These are phyloP conservation scores for Exserohilum turcica DNA, from an alignment of 2,329 filamentous ascomycete genomes.

Conservation along the genomic window DNA sequence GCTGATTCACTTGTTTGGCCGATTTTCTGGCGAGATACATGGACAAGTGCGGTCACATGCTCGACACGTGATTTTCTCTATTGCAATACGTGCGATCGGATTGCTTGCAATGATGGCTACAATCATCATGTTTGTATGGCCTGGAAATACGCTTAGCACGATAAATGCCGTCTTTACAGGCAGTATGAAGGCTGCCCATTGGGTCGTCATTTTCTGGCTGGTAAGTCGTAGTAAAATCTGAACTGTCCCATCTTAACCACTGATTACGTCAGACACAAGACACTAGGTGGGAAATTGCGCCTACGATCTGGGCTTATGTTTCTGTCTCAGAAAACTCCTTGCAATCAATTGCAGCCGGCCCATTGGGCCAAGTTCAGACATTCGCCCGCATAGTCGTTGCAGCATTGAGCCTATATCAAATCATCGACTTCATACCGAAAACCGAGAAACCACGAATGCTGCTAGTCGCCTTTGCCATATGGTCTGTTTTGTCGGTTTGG, in stretches of 20 bases:
- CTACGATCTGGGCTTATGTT: slow-evolving; percentile 1
- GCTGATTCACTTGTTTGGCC: neutral
- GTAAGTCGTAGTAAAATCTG: too few relatives aligned
- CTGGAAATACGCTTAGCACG: neutral
- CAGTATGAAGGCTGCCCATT: slow-evolving; percentile 2
- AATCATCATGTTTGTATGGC: neutral
- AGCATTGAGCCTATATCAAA: neutral
- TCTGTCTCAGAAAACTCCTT: neutral
- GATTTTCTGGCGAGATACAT: neutral
- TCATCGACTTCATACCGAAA: neutral
- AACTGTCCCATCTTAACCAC: neutral
- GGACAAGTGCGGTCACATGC: neutral
- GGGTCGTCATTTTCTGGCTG: neutral
- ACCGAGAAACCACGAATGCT: neutral
- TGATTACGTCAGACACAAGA: neutral
- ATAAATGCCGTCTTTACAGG: neutral
- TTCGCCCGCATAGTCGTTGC: neutral
- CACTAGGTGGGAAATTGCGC: slow-evolving; percentile 3
- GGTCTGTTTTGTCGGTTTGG: slow-evolving; percentile 1
- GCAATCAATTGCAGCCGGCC: neutral
- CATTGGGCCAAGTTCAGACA: neutral
- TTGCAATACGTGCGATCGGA: neutral
- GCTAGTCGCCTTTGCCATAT: neutral
- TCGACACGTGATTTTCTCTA: neutral
- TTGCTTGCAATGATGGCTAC: neutral